A percentile compares a stretch with the other conserved stretches of the same genome.
phyloP scores from a whole-genome alignment of 2,329 filamentous ascomycete species.

The Plectosphaerella plurivora region DNA sequence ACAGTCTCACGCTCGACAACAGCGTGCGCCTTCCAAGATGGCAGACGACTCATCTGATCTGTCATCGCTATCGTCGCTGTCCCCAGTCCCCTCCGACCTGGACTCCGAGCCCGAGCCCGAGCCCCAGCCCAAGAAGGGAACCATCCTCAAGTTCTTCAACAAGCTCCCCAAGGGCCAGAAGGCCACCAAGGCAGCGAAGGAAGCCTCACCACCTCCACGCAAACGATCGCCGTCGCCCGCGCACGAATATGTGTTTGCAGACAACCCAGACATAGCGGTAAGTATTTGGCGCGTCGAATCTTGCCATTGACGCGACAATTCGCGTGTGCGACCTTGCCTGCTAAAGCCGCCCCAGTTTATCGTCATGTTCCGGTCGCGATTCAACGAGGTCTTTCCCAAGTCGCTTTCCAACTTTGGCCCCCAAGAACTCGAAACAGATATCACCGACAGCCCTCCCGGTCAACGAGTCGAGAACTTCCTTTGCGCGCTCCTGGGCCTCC shows the following conservation, averaged over 20 bases:
- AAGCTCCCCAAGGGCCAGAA: slow-evolving; percentile 44
- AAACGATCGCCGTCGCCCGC: slow-evolving; percentile 85
- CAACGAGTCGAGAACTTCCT: slow-evolving; percentile 83
- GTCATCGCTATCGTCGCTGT: slow-evolving; percentile 50
- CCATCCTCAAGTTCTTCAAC: slow-evolving; percentile 65
- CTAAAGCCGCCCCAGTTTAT: slow-evolving; percentile 65
- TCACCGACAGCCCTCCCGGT: slow-evolving; percentile 72
- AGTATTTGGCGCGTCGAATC: slow-evolving; percentile 45
- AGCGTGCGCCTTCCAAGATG: slow-evolving; percentile 33
- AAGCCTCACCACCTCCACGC: slow-evolving; percentile 60
- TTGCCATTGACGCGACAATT: slow-evolving; percentile 44
- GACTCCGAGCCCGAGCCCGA: slow-evolving; percentile 53
- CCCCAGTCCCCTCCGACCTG: slow-evolving; percentile 37
- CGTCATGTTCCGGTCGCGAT: slow-evolving; percentile 95
- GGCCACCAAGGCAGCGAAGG: slow-evolving; percentile 36
- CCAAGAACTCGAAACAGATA: slow-evolving; percentile 87
- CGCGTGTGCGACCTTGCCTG: slow-evolving; percentile 37
- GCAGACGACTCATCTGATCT: slow-evolving; percentile 60
- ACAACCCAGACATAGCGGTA: slow-evolving; percentile 90
- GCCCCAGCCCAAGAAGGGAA: slow-evolving; percentile 38
- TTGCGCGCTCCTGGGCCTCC: slow-evolving; percentile 80
- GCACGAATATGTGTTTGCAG: slow-evolving; percentile 84
- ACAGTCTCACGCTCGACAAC: not conserved
- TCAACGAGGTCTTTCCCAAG: slow-evolving; percentile 83
- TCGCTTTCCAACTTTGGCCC: slow-evolving; percentile 87